Evolutionary conservation across 2,329 filamentous ascomycete genomes (phyloP).

Genomic region (Stylonectria norvegica): DNA sequence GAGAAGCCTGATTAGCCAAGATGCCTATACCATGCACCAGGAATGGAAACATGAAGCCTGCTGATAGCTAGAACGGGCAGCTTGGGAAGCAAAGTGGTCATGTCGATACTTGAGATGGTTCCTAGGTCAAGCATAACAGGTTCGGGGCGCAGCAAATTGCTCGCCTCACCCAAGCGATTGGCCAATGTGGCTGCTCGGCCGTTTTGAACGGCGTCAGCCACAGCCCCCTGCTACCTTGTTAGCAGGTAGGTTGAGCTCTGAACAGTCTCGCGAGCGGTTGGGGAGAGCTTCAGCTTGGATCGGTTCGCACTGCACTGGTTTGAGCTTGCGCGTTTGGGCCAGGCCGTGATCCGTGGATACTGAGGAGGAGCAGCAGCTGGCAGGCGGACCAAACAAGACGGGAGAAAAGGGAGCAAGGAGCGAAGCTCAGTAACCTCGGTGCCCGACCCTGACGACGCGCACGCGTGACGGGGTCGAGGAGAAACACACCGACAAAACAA

Average conservation of each 20-base stretch:
- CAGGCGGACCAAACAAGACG: conserved; percentile 13
- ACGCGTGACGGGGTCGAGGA: conserved; percentile 26
- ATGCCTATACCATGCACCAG: conserved; percentile 16
- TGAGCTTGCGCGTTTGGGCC: conserved; percentile 21
- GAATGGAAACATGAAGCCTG: conserved; percentile 11
- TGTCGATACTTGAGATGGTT: conserved; percentile 12
- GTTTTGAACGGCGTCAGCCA: conserved; percentile 25
- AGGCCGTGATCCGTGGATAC: conserved; percentile 11
- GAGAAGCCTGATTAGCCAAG: conserved; percentile 20
- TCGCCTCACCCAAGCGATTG: conserved; percentile 28
- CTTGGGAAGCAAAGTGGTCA: conserved; percentile 17
- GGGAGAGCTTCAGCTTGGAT: conserved; percentile 18
- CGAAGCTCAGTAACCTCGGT: not conserved
- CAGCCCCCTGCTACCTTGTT: too few species aligned
- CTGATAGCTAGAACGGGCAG: conserved; percentile 20
- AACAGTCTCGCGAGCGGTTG: not conserved
- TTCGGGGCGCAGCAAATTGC: conserved; percentile 13
- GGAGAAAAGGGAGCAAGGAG: not conserved
- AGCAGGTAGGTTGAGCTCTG: too few species aligned
- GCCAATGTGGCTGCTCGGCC: conserved; percentile 19
- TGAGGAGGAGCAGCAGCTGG: conserved; percentile 19
- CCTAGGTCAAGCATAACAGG: conserved; percentile 16
- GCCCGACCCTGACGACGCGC: conserved; percentile 23
- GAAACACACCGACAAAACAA: conserved; percentile 37
- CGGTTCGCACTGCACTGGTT: conserved; percentile 20